These are phyloP conservation scores for Neurospora tetrasperma DNA, from an alignment of 495 filamentous ascomycete genomes.

Conservation along the genomic window DNA sequence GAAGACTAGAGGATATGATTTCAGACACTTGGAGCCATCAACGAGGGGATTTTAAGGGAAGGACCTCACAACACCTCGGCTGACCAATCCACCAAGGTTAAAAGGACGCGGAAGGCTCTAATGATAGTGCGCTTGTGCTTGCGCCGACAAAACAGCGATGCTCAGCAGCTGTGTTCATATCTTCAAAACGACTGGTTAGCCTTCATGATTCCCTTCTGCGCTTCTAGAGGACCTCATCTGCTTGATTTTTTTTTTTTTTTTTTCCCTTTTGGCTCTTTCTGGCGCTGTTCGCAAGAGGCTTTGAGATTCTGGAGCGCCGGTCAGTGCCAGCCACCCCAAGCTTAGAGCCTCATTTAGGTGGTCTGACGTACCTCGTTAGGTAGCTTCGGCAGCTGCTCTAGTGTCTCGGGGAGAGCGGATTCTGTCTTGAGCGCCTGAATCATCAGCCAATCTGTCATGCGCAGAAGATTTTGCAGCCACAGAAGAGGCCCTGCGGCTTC, in stretches of 20 bases:
- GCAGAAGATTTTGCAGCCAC: constrained; percentile 42
- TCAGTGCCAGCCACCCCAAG: neutral
- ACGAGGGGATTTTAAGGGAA: neutral
- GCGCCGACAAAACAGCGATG: neutral
- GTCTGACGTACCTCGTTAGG: constrained; percentile 30
- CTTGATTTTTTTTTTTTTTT: constrained; percentile 36
- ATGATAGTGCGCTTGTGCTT: neutral
- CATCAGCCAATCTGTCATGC: constrained; percentile 51
- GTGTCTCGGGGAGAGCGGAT: constrained; percentile 24
- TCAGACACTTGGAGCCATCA: neutral
- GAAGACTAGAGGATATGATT: neutral
- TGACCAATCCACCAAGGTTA: neutral
- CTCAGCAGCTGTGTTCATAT: constrained; percentile 4
- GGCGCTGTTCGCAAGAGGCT: constrained; percentile 47
- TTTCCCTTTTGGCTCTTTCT: constrained; percentile 57
- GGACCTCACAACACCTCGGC: constrained; percentile 2
- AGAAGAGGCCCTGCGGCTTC: constrained; percentile 28
- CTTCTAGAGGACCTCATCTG: constrained; percentile 47
- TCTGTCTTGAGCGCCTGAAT: constrained; percentile 47
- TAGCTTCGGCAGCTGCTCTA: constrained; percentile 18
- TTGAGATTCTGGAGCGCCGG: constrained; percentile 11
- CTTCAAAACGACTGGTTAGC: constrained; percentile 34
- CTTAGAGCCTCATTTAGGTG: constrained; percentile 3
- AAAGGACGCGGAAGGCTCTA: neutral
- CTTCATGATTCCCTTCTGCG: constrained; percentile 31